Base-by-base conservation (phyloP, 768 basidiomycete genomes). In the Leccinum fibrillosum region DNA sequence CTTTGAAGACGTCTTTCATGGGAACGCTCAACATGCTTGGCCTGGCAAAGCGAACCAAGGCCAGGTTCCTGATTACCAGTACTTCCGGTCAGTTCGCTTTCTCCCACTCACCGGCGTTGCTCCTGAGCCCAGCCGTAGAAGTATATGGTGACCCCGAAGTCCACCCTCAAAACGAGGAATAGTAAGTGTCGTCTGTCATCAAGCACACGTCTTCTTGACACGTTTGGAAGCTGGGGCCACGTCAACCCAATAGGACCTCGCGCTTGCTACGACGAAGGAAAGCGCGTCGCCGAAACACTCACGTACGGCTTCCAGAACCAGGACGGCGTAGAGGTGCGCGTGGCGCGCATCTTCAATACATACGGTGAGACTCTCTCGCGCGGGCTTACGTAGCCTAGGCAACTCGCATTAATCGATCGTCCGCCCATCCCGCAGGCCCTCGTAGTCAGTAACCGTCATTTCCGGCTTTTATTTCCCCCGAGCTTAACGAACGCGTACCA, bases 181-280 rank as follows among this genome's bases (percentile, higher is more conserved):
- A 96, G 92, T 94, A 68, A 76, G 90, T 76, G 8, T 53, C 26
- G 8, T 42, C 13, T 48, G 1, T 42, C 47, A 6, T 34, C 13
- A 50, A 37, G 8, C 19, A 44, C 45, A 37, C 62, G 35, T 64
- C 62, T 8, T 68, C 57, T 25, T 64, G 59, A 61, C 62, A 52
- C 49, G 39, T 60, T 49, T 57, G 54, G 56, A 44, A 94, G 92
- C 74, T 97, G 94, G 94, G 95, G 94, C 49, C 88, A 98, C 74
- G 97, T 99, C 69, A 99, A 99, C 79, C 94, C 94, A 45, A 97
- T 95, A 66, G 97, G 97, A 23, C 92, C 92, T 59, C 91, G 97
- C 61, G 95, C 96, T n/a, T 99, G 97, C 75, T 99, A 99, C 71
- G 97, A 99, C 69, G 97, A 99, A 76, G 97, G 97, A 51, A 99